Percentiles rank a stretch among this genome's conserved stretches.
Conservation (phyloP, 1,284 basidiomycete genomes). For the Pisolithus thermaeus region DNA sequence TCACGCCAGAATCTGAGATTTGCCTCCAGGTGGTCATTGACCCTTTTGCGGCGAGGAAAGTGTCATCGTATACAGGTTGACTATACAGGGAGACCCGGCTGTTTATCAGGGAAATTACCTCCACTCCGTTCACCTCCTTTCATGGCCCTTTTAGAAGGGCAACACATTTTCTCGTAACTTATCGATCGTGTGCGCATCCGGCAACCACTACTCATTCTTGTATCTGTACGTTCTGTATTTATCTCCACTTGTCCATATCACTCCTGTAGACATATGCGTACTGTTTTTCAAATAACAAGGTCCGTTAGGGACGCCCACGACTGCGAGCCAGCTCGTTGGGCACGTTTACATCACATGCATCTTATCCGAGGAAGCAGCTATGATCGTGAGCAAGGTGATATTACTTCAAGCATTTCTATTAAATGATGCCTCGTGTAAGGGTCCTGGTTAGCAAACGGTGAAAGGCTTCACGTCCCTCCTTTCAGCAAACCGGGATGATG, state of each 20-base stretch:
- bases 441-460: slow-evolving; percentile 15
- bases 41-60: slow-evolving; percentile 56
- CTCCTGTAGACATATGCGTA: slow-evolving; percentile 13
- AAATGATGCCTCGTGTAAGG: slow-evolving; percentile 23
- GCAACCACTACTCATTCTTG: slow-evolving; percentile 11
- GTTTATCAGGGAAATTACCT: slow-evolving; percentile 41
- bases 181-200: slow-evolving; percentile 24
- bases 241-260: slow-evolving; percentile 16
- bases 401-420: slow-evolving; percentile 26
- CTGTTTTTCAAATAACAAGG: slow-evolving; percentile 10
- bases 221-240: slow-evolving; percentile 23
- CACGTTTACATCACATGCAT: slow-evolving; percentile 28
- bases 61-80: slow-evolving; percentile 59
- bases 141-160: slow-evolving; percentile 48
- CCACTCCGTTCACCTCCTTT: slow-evolving; percentile 54
- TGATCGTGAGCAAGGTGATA: slow-evolving; percentile 20
- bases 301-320: slow-evolving; percentile 21
- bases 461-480: slow-evolving; percentile 11
- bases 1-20: slow-evolving; percentile 4
- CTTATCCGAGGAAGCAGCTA: slow-evolving; percentile 22
- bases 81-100: slow-evolving; percentile 64
- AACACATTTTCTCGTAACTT: slow-evolving; percentile 27
- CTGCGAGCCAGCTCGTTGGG: slow-evolving; percentile 20
- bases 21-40: slow-evolving; percentile 57
- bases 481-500: slow-evolving; percentile 11